Evolutionary conservation across 2,329 filamentous ascomycete species (phyloP).

Genomic region (Microsporum ferrugineum): DNA sequence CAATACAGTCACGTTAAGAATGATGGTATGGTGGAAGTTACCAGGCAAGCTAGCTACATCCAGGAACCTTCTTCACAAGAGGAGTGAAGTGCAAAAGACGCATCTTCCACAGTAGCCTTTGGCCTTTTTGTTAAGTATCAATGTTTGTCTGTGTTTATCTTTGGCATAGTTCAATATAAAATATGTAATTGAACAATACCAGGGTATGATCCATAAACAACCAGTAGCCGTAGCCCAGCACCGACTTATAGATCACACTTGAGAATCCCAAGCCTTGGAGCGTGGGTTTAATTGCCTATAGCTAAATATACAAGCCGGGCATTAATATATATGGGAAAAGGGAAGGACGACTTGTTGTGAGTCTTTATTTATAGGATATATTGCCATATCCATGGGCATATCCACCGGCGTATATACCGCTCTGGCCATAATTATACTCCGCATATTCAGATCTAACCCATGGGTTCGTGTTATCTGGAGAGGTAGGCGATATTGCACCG

Average conservation of each 20-base stretch:
- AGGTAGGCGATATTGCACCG: neutral
- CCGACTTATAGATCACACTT: neutral
- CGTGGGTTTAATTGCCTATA: neutral
- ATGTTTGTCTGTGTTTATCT: neutral
- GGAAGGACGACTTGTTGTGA: neutral
- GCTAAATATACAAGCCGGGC: neutral
- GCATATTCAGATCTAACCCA: neutral
- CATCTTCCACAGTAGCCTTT: neutral
- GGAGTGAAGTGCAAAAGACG: neutral
- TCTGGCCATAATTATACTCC: constrained; percentile 11
- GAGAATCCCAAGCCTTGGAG: neutral
- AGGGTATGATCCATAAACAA: neutral
- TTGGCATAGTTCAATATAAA: neutral
- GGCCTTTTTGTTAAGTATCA: neutral
- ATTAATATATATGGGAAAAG: neutral
- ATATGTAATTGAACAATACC: neutral
- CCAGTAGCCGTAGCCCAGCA: neutral
- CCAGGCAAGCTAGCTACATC: neutral
- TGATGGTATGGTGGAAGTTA: neutral
- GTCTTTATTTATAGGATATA: neutral
- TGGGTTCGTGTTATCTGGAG: neutral
- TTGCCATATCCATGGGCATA: constrained; percentile 14
- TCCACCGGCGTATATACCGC: constrained; percentile 7
- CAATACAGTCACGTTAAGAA: neutral
- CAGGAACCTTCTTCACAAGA: neutral